phyloP scores from a whole-genome alignment of 108 stramenopile species.

The Mediolabrus comicus region DNA sequence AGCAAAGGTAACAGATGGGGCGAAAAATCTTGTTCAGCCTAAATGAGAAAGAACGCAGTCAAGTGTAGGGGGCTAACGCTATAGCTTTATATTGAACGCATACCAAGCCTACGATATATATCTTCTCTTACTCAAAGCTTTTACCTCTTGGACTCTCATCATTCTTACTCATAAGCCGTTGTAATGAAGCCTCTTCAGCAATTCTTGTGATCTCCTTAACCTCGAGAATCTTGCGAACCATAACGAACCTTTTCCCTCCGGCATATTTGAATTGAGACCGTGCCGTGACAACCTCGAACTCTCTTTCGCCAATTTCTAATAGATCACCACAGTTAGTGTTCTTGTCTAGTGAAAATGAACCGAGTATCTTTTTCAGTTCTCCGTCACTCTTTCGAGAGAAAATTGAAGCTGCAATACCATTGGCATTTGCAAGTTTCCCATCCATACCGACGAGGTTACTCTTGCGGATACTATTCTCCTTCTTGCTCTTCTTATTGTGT shows the following conservation, averaged over 20 bases:
- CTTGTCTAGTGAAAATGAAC: constrained; percentile 74
- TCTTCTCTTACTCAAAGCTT: constrained; percentile 20
- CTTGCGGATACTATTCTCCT: constrained; percentile 6
- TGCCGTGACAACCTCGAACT: constrained; percentile 59
- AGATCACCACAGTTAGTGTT: constrained; percentile 77
- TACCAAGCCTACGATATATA: not conserved
- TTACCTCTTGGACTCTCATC: constrained; percentile 1
- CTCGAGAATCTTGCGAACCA: constrained; percentile 75
- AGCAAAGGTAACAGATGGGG: constrained; percentile 87
- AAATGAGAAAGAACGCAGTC: constrained; percentile 4
- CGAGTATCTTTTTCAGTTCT: constrained; percentile 50
- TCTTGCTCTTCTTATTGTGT: constrained; percentile 19
- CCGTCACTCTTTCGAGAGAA: constrained; percentile 20
- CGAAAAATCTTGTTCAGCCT: constrained; percentile 56
- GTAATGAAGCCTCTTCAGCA: constrained; percentile 46
- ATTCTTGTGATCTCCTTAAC: constrained; percentile 73
- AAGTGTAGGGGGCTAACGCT: not conserved
- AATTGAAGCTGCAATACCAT: constrained; percentile 49
- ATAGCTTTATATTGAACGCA: not conserved
- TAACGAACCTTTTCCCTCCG: constrained; percentile 64
- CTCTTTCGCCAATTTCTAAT: constrained; percentile 55
- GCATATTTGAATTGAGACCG: constrained; percentile 65
- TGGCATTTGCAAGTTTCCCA: constrained; percentile 9
- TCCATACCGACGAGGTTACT: constrained; percentile 35
- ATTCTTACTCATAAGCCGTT: constrained; percentile 18